Evolutionary conservation across 2,329 filamentous ascomycete species (phyloP), one percentile per base, ranked within the genome.

Genomic region (Fusarium mangiferae): DNA sequence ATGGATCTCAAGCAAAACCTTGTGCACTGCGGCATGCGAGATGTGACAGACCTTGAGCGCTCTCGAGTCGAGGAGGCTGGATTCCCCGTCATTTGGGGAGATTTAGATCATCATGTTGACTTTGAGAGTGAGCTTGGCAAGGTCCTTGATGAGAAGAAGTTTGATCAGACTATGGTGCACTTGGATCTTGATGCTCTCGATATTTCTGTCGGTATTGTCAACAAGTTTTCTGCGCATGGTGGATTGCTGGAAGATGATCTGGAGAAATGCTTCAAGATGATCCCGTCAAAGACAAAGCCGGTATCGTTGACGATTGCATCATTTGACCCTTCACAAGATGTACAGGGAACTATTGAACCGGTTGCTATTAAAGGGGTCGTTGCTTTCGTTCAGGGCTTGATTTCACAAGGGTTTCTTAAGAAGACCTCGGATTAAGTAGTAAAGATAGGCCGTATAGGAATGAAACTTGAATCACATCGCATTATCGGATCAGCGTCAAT

Each of bases 161-260:
- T 75, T 7, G 42, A 20, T 4, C 41, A 69, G 11, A 75, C 78
- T 5, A 71, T 82, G 58, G 78, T 83, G 12, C 82, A 83, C 51
- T 58, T 84, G 5, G 82, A 84, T 49, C 73, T 83, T 10, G 82
- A 83, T 58, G 73, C 77, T 8, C 69, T 83, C 8, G 82, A 84
- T 49, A 65, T 75, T 6, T 80, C 77, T 2, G 69, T 82, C 18
- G 82, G 82, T 0, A 76, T 75, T n/a, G 81, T 79, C 8, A 83
- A 84, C 63, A 80, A 80, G 41, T 83, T 80, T 60, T 79, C 81
- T 30, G 81, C 79, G 1, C 75, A 78, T 3, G 82, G 81, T 30
- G 82, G 81, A 1, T 39, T 84, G 38, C 51, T 77, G n/a, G 78
- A 78, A 28, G 62, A 70, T 7, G 78, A 80, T 59, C 44, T 80